These are phyloP conservation scores for Sodiomyces alkalinus DNA, from an alignment of 2,329 filamentous ascomycete species.

Conservation along the genomic window DNA sequence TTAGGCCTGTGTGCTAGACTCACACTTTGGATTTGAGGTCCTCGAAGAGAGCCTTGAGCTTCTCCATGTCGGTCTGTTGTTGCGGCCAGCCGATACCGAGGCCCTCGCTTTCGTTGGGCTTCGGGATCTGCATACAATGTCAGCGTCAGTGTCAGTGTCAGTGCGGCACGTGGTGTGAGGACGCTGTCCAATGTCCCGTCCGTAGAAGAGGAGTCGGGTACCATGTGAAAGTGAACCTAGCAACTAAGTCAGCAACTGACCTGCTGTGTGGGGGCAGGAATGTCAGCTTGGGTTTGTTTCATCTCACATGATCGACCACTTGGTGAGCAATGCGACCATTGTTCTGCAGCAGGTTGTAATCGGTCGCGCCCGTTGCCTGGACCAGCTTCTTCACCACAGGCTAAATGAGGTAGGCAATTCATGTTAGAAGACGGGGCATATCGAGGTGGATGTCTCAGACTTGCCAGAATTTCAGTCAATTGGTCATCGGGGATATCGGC, in stretches of 20 bases:
- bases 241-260: not conserved
- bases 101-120: slow-evolving; percentile 73
- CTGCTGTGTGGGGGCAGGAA: slow-evolving; percentile 5
- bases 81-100: slow-evolving; percentile 69
- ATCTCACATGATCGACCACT: slow-evolving; percentile 75
- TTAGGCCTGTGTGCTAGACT: too few species aligned
- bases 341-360: slow-evolving; percentile 96
- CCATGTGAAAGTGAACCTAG: slow-evolving; percentile 87
- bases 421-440: not conserved
- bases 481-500: slow-evolving; percentile 85
- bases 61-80: slow-evolving; percentile 62
- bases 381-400: slow-evolving; percentile 81
- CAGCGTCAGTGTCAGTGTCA: slow-evolving; percentile 3
- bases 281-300: too few species aligned
- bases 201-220: too few species aligned
- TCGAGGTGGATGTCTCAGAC: slow-evolving; percentile 10
- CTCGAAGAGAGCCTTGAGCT: slow-evolving; percentile 63
- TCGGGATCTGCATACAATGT: slow-evolving; percentile 57
- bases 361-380: slow-evolving; percentile 53
- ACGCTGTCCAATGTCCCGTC: slow-evolving; percentile 12
- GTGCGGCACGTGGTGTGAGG: slow-evolving; percentile 2
- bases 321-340: slow-evolving; percentile 89
- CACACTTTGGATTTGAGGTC: slow-evolving; percentile 86
- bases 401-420: slow-evolving; percentile 22
- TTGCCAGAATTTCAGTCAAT: slow-evolving; percentile 65